A percentile compares a stretch with the other conserved stretches of the same genome.
These are phyloP conservation scores for Sclerotinia trifoliorum DNA, from an alignment of 2,329 filamentous ascomycete species.

Conservation along the genomic window DNA sequence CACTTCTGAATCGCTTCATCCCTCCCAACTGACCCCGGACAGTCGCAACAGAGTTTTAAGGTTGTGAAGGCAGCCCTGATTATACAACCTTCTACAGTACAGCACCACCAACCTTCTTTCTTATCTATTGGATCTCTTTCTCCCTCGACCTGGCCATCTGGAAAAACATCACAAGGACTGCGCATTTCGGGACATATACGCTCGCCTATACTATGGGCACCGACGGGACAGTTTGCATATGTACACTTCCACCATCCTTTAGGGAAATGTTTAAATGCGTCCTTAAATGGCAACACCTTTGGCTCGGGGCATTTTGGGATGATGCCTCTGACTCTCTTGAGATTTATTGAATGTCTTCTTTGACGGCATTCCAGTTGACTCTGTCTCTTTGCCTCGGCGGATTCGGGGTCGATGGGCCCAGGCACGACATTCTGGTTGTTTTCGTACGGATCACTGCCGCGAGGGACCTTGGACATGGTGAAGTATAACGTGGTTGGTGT, in stretches of 20 bases:
- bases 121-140: background rate
- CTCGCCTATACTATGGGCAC: background rate
- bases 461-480: background rate
- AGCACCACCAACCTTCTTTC: background rate
- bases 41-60: background rate
- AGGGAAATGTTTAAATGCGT: background rate
- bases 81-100: background rate
- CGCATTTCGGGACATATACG: background rate
- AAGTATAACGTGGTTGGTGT: background rate
- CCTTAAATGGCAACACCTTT: background rate
- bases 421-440: background rate
- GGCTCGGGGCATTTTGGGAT: background rate
- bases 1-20: background rate
- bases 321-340: background rate
- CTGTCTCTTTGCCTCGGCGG: background rate
- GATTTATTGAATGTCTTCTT: background rate
- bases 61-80: background rate
- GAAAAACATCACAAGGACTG: background rate
- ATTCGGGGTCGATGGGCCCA: background rate
- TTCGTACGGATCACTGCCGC: background rate
- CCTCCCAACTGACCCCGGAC: background rate
- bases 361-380: background rate
- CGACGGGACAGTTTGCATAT: background rate
- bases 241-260: background rate
- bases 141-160: background rate